These are phyloP conservation scores for Hanseniaspora jakobsenii DNA, from an alignment of 805 yeast species.

Conservation along the genomic window DNA sequence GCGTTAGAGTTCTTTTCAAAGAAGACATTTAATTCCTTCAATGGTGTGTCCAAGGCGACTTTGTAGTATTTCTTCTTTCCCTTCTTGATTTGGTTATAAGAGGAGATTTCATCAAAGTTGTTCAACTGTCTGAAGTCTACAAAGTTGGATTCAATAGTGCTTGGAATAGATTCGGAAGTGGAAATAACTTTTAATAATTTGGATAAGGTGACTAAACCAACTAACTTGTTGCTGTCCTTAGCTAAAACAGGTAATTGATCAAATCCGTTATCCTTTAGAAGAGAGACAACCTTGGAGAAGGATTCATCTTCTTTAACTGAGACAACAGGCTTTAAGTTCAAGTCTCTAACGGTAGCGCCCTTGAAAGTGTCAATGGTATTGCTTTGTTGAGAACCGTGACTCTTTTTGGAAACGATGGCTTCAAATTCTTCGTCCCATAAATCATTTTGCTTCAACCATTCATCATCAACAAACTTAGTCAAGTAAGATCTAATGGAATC, in stretches of 20 bases:
- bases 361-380: constrained; percentile 35
- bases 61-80: constrained; percentile 55
- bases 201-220: constrained; percentile 68
- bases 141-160: constrained; percentile 38
- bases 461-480: constrained; percentile 80
- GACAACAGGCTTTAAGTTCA: constrained; percentile 69
- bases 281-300: constrained; percentile 51
- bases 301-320: constrained; percentile 52
- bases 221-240: constrained; percentile 40
- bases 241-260: constrained; percentile 73
- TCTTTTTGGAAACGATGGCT: constrained; percentile 24
- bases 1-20: constrained; percentile 80
- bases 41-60: constrained; percentile 53
- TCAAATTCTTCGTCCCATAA: constrained; percentile 47
- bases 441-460: constrained; percentile 74
- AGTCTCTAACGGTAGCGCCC: constrained; percentile 51
- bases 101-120: constrained; percentile 46
- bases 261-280: constrained; percentile 63
- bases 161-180: constrained; percentile 45
- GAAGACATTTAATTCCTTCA: constrained; percentile 59
- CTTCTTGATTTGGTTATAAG: constrained; percentile 49
- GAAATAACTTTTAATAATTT: constrained; percentile 57
- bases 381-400: constrained; percentile 21
- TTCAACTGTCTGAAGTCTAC: constrained; percentile 64
- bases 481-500: constrained; percentile 78